Evolutionary conservation across 1,284 basidiomycete genomes (phyloP).

Genomic region (Marasmius tenuissimus): DNA sequence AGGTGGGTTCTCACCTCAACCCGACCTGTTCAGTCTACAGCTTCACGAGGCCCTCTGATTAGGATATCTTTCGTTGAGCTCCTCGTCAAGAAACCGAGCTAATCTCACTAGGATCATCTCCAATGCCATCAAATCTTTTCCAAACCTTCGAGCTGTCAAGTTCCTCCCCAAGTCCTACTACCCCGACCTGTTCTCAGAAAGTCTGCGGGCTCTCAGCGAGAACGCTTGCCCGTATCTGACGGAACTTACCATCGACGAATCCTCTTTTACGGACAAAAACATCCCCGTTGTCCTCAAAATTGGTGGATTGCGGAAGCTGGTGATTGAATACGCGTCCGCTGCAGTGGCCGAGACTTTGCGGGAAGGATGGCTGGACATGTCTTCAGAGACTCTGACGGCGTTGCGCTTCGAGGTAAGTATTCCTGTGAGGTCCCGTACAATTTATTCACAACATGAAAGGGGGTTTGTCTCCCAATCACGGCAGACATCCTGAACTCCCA

Average conservation of each 20-base stretch:
- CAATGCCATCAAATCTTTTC: neutral
- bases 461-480: neutral
- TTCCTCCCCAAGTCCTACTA: neutral
- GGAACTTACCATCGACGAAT: neutral
- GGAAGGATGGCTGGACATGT: neutral
- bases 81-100: neutral
- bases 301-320: neutral
- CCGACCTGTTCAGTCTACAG: neutral
- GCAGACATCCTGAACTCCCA: neutral
- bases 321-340: neutral
- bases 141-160: neutral
- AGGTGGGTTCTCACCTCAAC: neutral
- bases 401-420: neutral
- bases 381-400: neutral
- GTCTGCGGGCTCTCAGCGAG: neutral
- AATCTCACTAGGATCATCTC: neutral
- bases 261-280: neutral
- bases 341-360: neutral
- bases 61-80: neutral
- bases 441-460: neutral
- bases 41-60: too few species aligned
- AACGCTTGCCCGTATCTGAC: neutral
- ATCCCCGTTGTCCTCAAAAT: neutral
- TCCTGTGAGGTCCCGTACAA: neutral
- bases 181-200: neutral